Conservation (phyloP, 2,329 filamentous ascomycete genomes). For the Penicillium brasilianum region DNA sequence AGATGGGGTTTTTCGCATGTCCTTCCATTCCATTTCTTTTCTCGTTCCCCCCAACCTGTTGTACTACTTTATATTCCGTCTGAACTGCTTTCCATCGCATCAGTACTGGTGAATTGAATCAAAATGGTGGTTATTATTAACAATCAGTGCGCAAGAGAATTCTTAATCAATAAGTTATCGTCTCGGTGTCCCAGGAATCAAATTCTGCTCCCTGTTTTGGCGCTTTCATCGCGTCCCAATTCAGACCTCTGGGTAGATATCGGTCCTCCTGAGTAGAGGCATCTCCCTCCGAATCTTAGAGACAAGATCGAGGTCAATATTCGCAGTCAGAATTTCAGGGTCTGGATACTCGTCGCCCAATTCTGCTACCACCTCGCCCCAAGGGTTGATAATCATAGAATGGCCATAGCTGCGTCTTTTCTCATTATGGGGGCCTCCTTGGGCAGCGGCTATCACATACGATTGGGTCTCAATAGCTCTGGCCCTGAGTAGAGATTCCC, state of each 20-base stretch:
- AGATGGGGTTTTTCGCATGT: constrained; percentile 43
- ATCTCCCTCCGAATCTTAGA: constrained; percentile 61
- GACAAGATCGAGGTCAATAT: constrained; percentile 60
- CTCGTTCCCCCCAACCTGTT: constrained; percentile 27
- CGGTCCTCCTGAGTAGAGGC: constrained; percentile 61
- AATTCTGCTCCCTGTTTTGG: neutral
- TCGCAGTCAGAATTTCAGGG: constrained; percentile 55
- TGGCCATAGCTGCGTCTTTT: constrained; percentile 83
- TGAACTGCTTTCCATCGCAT: constrained; percentile 27
- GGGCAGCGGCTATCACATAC: constrained; percentile 85
- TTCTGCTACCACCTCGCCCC: constrained; percentile 75
- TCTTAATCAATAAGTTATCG: neutral
- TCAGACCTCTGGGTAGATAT: constrained; percentile 55
- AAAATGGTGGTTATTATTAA: constrained; percentile 21
- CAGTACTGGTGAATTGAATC: constrained; percentile 26
- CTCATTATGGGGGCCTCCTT: constrained; percentile 75
- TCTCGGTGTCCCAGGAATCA: too few species aligned
- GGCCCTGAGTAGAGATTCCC: constrained; percentile 77
- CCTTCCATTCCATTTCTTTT: constrained; percentile 35
- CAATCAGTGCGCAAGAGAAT: constrained; percentile 2
- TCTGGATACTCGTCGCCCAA: constrained; percentile 56
- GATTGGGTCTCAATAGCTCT: constrained; percentile 88
- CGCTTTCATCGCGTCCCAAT: neutral
- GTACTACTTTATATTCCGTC: constrained; percentile 29
- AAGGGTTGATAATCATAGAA: constrained; percentile 83